Conservation (phyloP, 495 filamentous ascomycete species). For the Talaromyces liani region DNA sequence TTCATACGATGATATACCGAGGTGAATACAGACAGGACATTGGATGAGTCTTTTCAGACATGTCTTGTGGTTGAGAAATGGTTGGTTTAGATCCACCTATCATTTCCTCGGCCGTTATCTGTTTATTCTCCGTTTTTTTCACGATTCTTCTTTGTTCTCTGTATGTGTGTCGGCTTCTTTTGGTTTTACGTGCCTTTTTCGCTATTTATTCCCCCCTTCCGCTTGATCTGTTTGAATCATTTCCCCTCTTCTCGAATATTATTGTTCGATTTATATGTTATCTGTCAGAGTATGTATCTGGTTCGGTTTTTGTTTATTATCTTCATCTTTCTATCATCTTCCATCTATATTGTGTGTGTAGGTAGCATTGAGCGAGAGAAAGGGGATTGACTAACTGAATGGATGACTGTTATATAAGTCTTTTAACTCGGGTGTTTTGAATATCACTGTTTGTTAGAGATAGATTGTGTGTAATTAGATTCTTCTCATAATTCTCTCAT, state of each 20-base stretch:
- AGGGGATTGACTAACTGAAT: neutral
- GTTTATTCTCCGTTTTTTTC: neutral
- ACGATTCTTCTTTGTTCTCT: slow-evolving; percentile 1
- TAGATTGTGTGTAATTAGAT: neutral
- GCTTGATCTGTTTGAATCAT: neutral
- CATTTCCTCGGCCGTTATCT: neutral
- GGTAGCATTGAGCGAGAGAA: neutral
- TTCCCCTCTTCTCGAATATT: neutral
- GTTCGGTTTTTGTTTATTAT: slow-evolving; percentile 1
- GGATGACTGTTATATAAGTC: neutral
- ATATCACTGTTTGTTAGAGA: neutral
- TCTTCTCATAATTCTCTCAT: neutral
- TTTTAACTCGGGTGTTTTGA: neutral
- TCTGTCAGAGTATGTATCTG: neutral
- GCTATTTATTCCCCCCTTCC: neutral
- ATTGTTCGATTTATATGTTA: neutral
- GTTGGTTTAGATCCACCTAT: neutral
- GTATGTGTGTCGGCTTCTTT: neutral
- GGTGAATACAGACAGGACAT: neutral
- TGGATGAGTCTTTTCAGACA: neutral
- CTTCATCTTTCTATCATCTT: slow-evolving; percentile 13
- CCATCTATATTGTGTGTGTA: slow-evolving; percentile 4
- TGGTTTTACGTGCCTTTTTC: neutral
- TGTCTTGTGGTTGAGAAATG: neutral
- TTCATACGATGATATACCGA: neutral